Evolutionary conservation across 257 asterid species (phyloP), one percentile per base, ranked within the genome.

Genomic region (Petunia secreta): DNA sequence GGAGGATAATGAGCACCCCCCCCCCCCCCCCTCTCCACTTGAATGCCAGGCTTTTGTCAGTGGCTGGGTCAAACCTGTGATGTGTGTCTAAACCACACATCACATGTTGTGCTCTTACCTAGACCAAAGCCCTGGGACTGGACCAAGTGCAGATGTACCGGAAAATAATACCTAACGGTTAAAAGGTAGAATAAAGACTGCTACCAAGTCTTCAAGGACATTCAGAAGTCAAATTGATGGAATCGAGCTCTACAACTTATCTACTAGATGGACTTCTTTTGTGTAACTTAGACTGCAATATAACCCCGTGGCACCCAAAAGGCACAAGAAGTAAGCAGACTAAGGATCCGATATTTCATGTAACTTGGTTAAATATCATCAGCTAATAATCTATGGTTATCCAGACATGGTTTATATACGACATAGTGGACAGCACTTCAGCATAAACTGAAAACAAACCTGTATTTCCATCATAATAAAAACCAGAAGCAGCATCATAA

Each of bases 401-500:
- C 52, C 38, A 60, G 11, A 50, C 43, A 63, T 8, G 46, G 60
- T 43, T 8, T 36, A 54, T 58, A 44, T 50, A 52, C 40, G 14
- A 59, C 75, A 52, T 44, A 60, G 64, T 38, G 59, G 39, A 54
- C 58, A 6, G 52, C 37, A 40, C 25, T 64, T 78, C 37, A 48
- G 9, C 60, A 37, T 57, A 79, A 79, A 79, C 50, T 64, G 38
- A 11, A 79, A 48, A 13, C 83, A 66, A 79, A 93, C 99, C 99
- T 80, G 98, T 87, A 86, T 92, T 95, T 80, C 98, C 99, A 68
- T 95, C 99, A 82, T 95, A 95, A 81, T 95, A 95, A 90, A 95
- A 95, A 36, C 99, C 98, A 86, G 99, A 95, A 86, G 96, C 82
- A 57, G 99, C 97, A 86, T 95, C 98, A 80, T 90, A 95, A 87